Base-by-base conservation (phyloP, 1,284 basidiomycete genomes). In the Mycena citricolor region DNA sequence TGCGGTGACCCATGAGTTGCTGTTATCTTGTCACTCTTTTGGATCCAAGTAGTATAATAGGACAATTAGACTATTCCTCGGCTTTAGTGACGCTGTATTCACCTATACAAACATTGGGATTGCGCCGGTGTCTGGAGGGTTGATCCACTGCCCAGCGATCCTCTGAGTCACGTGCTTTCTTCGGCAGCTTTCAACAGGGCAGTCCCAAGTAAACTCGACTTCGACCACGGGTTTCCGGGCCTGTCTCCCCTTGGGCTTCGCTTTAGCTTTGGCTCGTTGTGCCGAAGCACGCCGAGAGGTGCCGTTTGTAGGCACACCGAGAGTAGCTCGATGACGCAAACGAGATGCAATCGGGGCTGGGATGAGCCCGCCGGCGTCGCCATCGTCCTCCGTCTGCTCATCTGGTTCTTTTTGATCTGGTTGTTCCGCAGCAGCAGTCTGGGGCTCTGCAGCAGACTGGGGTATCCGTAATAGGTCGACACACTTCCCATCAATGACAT, bases 401-500 rank as follows among this genome's bases (percentile, higher is more conserved):
- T 17, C 13, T 24, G 40, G 56, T 17, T 22, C 43, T 28, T 46
- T 14, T 52, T 52, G n/a, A n/a, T n/a, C n/a, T n/a, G n/a, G n/a
- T n/a, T n/a, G n/a, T n/a, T n/a, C n/a, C n/a, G n/a, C n/a, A n/a
- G n/a, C n/a, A n/a, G n/a, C n/a, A n/a, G n/a, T n/a, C 12, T 36
- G 25, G n/a, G 45, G 41, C 14, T 58, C 54, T n/a, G 56, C 45
- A 3, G 45, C 32, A 1, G 83, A 83, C 19, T 66, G n/a, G n/a
- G n/a, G n/a, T n/a, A n/a, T 62, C 57, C 78, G 78, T 32, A 87
- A 49, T 50, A 70, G 66, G 44, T 73, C 71, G 5, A 83, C 62
- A 54, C 86, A 89, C 58, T 82, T 83, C 33, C 84, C 86, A 54
- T 89, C 86, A 2, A 89, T 70, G 55, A 89, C 63, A 57, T 89